phyloP scores from a whole-genome alignment of 139 green algal species.

The Nannochloris sp. region DNA sequence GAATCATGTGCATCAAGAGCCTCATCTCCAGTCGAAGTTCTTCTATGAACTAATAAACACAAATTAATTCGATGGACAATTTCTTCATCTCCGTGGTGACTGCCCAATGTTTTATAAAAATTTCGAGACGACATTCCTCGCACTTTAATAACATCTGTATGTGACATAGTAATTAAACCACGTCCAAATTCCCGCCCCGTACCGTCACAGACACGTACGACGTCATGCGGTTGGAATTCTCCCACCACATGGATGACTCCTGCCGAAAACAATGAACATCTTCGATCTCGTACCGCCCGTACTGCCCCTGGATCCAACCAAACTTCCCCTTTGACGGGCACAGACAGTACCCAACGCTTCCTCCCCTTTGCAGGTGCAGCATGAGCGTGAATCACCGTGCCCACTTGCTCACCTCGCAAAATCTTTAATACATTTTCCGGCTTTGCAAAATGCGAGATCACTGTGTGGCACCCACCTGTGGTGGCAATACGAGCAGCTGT shows the following conservation, averaged over 20 bases:
- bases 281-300: slow-evolving; percentile 52
- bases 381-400: slow-evolving; percentile 51
- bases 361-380: slow-evolving; percentile 36
- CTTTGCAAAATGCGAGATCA: slow-evolving; percentile 51
- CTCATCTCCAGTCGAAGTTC: background rate
- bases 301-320: slow-evolving; percentile 70
- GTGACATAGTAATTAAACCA: slow-evolving; percentile 40
- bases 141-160: background rate
- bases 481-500: slow-evolving; percentile 85
- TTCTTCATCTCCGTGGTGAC: slow-evolving; percentile 38
- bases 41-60: slow-evolving; percentile 25
- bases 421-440: slow-evolving; percentile 48
- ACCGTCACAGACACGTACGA: slow-evolving; percentile 59
- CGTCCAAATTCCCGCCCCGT: slow-evolving; percentile 70
- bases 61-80: slow-evolving; percentile 61
- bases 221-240: slow-evolving; percentile 56
- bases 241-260: slow-evolving; percentile 56
- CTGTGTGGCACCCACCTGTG: slow-evolving; percentile 72
- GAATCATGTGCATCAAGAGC: background rate
- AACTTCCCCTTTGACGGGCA: slow-evolving; percentile 53
- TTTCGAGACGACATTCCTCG: slow-evolving; percentile 37
- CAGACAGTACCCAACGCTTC: slow-evolving; percentile 81
- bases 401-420: slow-evolving; percentile 33
- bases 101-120: slow-evolving; percentile 39
- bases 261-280: slow-evolving; percentile 73